phyloP scores from a whole-genome alignment of 768 basidiomycete genomes.

The Gloeophyllum trabeum region DNA sequence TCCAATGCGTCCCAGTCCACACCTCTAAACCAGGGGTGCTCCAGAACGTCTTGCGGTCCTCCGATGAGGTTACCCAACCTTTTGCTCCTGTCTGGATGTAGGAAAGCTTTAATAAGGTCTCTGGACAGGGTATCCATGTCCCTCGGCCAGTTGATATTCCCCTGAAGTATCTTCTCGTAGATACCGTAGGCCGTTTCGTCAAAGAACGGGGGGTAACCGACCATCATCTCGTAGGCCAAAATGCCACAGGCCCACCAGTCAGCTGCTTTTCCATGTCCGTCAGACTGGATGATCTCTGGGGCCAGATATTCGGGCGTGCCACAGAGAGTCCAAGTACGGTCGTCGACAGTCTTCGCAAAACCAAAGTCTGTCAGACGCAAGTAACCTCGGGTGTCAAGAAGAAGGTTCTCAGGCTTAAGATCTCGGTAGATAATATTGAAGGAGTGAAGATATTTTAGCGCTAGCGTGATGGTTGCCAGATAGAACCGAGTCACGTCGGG shows the following conservation, averaged over 20 bases:
- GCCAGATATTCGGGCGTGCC: conserved; percentile 96
- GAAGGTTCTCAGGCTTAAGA: conserved; percentile 97
- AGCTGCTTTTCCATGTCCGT: conserved; percentile 95
- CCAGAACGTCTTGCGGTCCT: conserved; percentile 83
- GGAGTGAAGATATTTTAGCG: conserved; percentile 88
- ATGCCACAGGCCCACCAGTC: conserved; percentile 99
- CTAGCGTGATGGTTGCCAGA: conserved; percentile 90
- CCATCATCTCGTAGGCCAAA: conserved; percentile 96
- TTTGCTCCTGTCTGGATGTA: conserved; percentile 87
- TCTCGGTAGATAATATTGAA: conserved; percentile 98
- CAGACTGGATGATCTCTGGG: conserved; percentile 95
- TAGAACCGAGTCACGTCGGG: conserved; percentile 98
- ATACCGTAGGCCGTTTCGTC: conserved; percentile 97
- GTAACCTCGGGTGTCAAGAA: conserved; percentile 88
- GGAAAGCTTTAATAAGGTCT: conserved; percentile 78
- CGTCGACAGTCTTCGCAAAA: conserved; percentile 95
- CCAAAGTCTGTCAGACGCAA: conserved; percentile 96
- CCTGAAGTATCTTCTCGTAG: conserved; percentile 93
- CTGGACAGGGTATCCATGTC: conserved; percentile 84
- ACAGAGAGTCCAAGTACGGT: conserved; percentile 96
- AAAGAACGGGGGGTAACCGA: conserved; percentile 97
- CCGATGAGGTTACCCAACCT: conserved; percentile 89
- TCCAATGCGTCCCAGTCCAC: conserved; percentile 89
- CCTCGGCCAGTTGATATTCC: conserved; percentile 84
- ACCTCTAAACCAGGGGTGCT: conserved; percentile 92